Conservation (phyloP, 2,329 filamentous ascomycete species). For the Venturia oleaginea region DNA sequence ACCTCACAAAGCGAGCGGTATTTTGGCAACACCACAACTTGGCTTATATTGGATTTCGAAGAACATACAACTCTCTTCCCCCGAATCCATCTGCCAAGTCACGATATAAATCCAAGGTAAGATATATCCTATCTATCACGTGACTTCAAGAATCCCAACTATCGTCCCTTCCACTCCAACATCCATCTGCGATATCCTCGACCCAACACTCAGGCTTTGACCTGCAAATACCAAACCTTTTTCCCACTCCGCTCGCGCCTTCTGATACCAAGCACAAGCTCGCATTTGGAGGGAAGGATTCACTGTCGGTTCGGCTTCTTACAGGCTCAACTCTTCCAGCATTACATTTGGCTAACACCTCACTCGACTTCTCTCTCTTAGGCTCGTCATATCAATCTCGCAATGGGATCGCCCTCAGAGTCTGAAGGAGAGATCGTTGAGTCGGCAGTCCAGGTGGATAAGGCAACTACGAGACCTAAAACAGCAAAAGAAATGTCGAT, state of each 20-base stretch:
- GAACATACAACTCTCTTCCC: no score
- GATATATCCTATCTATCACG: no score
- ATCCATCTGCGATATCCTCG: background rate
- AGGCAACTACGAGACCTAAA: conserved; percentile 80
- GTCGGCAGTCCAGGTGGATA: conserved; percentile 52
- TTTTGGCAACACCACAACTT: no score
- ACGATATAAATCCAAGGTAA: no score
- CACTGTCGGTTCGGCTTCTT: conserved; percentile 14
- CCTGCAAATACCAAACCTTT: background rate
- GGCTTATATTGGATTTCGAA: no score
- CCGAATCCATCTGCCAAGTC: no score
- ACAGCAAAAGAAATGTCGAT: conserved; percentile 69
- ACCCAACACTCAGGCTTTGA: background rate
- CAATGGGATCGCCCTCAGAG: conserved; percentile 47
- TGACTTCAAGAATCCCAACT: no score
- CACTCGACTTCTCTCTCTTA: conserved; percentile 6
- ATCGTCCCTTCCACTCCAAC: background rate
- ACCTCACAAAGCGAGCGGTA: no score
- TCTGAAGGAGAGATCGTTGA: conserved; percentile 84
- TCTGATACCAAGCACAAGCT: background rate
- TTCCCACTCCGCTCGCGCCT: background rate
- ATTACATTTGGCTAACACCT: background rate
- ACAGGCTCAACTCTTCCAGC: background rate
- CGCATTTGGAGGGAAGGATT: conserved; percentile 7
- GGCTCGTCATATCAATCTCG: conserved; percentile 13